Conservation (phyloP, 139 green algal genomes). For the Picochlorum sp. region DNA sequence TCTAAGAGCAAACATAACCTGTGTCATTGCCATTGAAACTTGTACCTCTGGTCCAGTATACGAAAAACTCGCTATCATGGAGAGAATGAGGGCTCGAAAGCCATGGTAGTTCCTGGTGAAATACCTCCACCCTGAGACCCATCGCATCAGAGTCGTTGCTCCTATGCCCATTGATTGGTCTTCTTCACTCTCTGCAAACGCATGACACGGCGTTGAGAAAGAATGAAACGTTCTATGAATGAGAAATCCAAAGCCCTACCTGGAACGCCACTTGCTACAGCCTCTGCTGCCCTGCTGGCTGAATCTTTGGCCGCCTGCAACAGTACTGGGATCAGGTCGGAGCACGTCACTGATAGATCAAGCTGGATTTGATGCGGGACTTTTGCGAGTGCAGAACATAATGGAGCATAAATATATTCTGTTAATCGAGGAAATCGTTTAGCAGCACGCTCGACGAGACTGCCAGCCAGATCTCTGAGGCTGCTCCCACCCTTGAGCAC, state of each 20-base stretch:
- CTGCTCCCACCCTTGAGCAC: constrained; percentile 18
- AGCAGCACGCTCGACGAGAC: constrained; percentile 27
- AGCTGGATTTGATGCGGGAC: constrained; percentile 14
- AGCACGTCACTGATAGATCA: not conserved
- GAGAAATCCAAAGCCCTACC: not conserved
- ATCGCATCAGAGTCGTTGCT: constrained; percentile 5
- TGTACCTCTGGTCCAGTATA: constrained; percentile 18
- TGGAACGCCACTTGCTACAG: constrained; percentile 1
- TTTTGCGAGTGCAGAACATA: constrained; percentile 42
- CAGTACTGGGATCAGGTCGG: not conserved
- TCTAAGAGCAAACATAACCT: constrained; percentile 24
- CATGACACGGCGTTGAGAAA: not conserved
- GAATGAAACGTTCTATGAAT: too few relatives aligned
- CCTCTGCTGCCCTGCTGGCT: constrained; percentile 9
- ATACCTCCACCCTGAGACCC: constrained; percentile 13
- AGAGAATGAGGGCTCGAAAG: constrained; percentile 8
- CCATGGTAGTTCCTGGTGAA: constrained; percentile 13
- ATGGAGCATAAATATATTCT: constrained; percentile 20
- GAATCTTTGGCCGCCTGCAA: not conserved
- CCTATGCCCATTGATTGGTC: constrained; percentile 16
- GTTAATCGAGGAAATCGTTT: constrained; percentile 57
- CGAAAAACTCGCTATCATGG: constrained; percentile 18
- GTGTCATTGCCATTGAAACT: constrained; percentile 6
- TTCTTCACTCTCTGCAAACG: constrained; percentile 15
- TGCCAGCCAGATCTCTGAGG: not conserved